Evolutionary conservation across 805 yeast species (phyloP), one percentile per base, ranked within the genome.

Genomic region (Spathaspora passalidarum): DNA sequence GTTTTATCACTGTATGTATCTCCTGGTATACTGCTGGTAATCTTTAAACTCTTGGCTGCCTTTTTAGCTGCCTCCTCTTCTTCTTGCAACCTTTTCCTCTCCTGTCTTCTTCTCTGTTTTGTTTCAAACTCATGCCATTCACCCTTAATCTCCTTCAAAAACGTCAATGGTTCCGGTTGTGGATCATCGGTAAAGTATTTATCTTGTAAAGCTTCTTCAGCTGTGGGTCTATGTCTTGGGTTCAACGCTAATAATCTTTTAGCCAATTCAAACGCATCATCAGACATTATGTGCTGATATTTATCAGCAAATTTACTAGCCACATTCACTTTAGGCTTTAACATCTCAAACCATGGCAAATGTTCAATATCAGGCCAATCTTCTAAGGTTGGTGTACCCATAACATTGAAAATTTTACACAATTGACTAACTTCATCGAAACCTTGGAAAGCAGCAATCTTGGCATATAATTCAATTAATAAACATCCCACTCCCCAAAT

Each of bases 121-220:
- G 96, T 94, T 58, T 92, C 99, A 63, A 86, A 92, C 60, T 92
- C 99, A 61, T 92, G 99, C 94, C 97, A 92, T 63, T 95, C 98
- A 2, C 94, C 95, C 45, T 73, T 70, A 22, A 82, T 64, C n/a
- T 73, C 72, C 22, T 73, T 68, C 52, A 85, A 71, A 44, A 82
- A 74, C 9, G 68, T 62, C 32, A 88, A 69, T 5, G 82, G 81
- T 50, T 77, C 82, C 1, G 87, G 83, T 25, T 55, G 52, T 0
- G 96, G 97, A 5, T 79, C 83, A 40, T 81, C 85, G 2, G 62
- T 61, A 57, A 92, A 94, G 66, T 88, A 94, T 1, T 68, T 70
- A 61, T 88, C 65, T 29, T 71, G 56, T 25, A 94, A 72, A 0
- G 97, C 96, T 25, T 79, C 76, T 1, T 64, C 63, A 0, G 97